Base-by-base conservation (phyloP, 2,329 filamentous ascomycete species). In the Dryadomyces quercivorus region DNA sequence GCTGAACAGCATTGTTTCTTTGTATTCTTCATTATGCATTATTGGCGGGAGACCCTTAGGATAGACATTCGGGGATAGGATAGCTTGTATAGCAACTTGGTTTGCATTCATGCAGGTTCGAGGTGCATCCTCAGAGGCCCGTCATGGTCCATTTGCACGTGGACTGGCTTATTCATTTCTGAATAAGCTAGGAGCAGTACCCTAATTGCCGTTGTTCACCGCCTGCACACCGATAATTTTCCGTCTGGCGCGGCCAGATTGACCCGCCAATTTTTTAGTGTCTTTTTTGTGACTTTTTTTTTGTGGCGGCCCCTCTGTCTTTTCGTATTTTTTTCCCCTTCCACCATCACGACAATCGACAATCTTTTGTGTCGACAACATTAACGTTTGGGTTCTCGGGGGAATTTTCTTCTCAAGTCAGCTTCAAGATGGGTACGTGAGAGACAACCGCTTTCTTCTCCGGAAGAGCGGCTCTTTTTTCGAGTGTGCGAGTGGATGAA, bases 401-500 rank as follows among this genome's bases (percentile, higher is more conserved):
- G 56, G 36, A 53, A 53, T 51, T 54, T 53, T 44, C 44, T 40
- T 54, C 47, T 36, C 55, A 51, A 69, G 68, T 67, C 68, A 67
- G 65, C 75, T 74, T 71, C 75, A 79, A 73, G 72, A 81, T 81
- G 78, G 78, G 78, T 81, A 81, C 73, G 78, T 77, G 75, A 68
- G 63, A 65, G 61, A 59, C 44, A 53, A 53, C 51, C 36, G 18
- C 18, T 47, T 40, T 46, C 18, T 48, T 48, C 48, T 26, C 26
- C 2, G 52, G 26, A 26, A 13, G 18, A 20, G 18, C 49, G 45
- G 40, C 36, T 56, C 50, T 51, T 49, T 56, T 56, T 54, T 48
- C 51, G 56, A 58, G 59, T 61, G 56, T 61, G 59, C 59, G 58
- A 61, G 59, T 61, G 59, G 58, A 57, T 36, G 56, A 53, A 53